Evolutionary conservation across 805 yeast species (phyloP), one percentile per base, ranked within the genome.

Genomic region (Kodamaea kakaduensis): DNA sequence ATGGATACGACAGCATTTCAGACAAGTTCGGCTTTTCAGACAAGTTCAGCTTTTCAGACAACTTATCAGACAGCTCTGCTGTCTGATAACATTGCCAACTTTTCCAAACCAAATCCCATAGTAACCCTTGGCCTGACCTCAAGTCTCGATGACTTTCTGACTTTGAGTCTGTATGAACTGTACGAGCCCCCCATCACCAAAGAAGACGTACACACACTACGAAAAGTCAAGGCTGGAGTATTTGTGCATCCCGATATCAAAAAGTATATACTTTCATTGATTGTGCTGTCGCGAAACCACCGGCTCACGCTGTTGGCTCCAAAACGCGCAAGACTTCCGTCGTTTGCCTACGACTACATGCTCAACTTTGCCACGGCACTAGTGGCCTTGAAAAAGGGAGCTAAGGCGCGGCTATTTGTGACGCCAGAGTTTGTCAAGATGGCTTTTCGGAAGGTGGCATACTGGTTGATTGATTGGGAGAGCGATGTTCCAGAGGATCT

Each of bases 381-480:
- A 25, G 61, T 57, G 17, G 45, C 46, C 9, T 55, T 52, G 53
- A 34, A 29, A 17, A 17, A 28, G 22, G 18, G 22, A 25, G 18
- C 16, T 32, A 31, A 16, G 36, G 31, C 8, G 34, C 43, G 25
- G 30, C 30, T 50, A 15, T 66, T 43, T 38, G 61, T 62, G 5
- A 65, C 71, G 3, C 70, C 71, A 0, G 68, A 61, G 26, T 46
- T 43, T 24, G 58, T 56, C 25, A 65, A 65, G 41, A 46, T 61
- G n/a, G 66, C 70, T 5, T 51, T 54, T 42, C 47, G 67, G 17
- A 61, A 61, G 40, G 45, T 67, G 5, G 68, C 61, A 16, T 66
- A 64, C 51, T 67, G 73, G 73, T 47, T 64, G 12, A 64, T 67
- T 8, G 65, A 63, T 43, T 67, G 71, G 71, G 38, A 29, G 16